Conservation (phyloP, 2,329 filamentous ascomycete species). For the Talaromyces amestolkiae region DNA sequence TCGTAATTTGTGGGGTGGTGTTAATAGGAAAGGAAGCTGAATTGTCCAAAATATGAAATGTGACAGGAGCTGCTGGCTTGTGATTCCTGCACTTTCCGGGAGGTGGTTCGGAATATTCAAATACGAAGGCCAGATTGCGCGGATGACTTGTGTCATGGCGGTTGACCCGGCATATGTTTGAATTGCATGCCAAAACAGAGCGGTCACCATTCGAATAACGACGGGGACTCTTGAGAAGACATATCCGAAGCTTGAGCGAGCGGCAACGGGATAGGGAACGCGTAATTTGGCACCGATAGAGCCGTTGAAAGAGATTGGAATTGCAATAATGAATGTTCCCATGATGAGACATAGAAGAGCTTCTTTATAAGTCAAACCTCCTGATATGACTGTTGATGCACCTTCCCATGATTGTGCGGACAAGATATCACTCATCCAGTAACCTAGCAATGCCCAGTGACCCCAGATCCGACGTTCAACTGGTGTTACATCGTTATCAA, state of each 20-base stretch:
- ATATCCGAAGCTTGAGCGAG: conserved; percentile 35
- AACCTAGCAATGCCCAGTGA: conserved; percentile 42
- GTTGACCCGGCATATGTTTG: conserved; percentile 34
- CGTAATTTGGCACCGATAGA: conserved; percentile 27
- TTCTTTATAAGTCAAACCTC: conserved; percentile 45
- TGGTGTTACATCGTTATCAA: conserved; percentile 48
- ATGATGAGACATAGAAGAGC: conserved; percentile 21
- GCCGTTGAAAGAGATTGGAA: conserved; percentile 23
- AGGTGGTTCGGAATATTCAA: conserved; percentile 48
- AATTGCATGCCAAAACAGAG: conserved; percentile 40
- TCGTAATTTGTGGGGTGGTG: conserved; percentile 35
- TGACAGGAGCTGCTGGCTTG: conserved; percentile 40
- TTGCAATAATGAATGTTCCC: conserved; percentile 10
- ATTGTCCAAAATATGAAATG: conserved; percentile 42
- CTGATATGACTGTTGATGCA: conserved; percentile 48
- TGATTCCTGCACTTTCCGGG: conserved; percentile 38
- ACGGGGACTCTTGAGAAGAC: conserved; percentile 33
- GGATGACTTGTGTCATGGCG: conserved; percentile 33
- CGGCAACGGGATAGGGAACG: conserved; percentile 33
- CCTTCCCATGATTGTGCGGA: conserved; percentile 48
- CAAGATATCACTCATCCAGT: conserved; percentile 49
- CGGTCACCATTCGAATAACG: conserved; percentile 36
- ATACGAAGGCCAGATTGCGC: conserved; percentile 47
- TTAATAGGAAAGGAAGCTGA: conserved; percentile 38
- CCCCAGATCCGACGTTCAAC: conserved; percentile 48